Base-by-base conservation (phyloP, 1,284 basidiomycete species). In the Mrakiaceae sp. region DNA sequence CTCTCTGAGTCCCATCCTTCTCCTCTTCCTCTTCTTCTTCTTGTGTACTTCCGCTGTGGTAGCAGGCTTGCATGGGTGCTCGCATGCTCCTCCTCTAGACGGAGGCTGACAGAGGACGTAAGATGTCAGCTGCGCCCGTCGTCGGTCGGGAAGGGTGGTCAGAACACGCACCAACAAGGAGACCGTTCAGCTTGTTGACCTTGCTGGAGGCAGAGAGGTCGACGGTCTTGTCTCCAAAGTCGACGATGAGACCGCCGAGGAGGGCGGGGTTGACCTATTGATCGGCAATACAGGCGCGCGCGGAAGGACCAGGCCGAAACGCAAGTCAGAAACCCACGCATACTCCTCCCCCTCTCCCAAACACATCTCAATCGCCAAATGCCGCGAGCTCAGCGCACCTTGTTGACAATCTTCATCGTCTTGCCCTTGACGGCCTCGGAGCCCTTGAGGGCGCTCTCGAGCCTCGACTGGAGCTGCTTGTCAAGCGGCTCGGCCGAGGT, bases 151-250 rank as follows among this genome's bases (percentile, higher is more conserved):
- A 27, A 27, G 27, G 27, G 27, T 27, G 27, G 27, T 27, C 27
- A 27, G 27, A 55, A 12, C 9, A 75, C 77, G 70, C 62, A 89
- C 90, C 84, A 74, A 87, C 82, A 63, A 98, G 82, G 72, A 90
- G 82, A 70, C 83, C 83, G 83, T 97, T 98, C 76, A 97, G 84
- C 80, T 93, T 93, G 77, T 87, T 95, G 73, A 98, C 91, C 67
- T 90, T 88, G 67, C 88, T 90, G 62, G 87, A 86, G 63, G 96
- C 94, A 71, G 89, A 92, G 69, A 98, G 83, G 79, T 98, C 96
- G 72, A 97, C 88, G 64, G 90, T 93, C 82, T 94, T 94, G 81
- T 98, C 95, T 70, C 92, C 96, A 76, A 99, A 94, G 80, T 98
- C 95, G 64, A 99, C 88, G 66, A 96, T 81, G 68, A 98, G 79